Evolutionary conservation across 176 grass and related monocot genomes (phyloP), one percentile per base, ranked within the genome.

Genomic region (Carex scoparia): DNA sequence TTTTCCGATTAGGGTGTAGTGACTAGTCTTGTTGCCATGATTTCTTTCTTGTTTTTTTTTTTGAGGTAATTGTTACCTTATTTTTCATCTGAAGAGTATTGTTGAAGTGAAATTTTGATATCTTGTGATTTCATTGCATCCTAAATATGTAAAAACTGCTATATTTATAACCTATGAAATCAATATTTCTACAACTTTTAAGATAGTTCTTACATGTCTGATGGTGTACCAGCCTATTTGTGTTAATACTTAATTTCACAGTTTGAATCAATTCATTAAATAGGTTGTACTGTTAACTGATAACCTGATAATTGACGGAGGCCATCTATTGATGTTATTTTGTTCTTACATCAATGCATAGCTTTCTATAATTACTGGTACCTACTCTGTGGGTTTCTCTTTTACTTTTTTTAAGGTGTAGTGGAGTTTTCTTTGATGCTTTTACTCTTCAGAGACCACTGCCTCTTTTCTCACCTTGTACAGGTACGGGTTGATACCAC

Each of bases 1-100:
- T 18, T 63, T 63, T 77, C 48, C 3, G 44, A 10, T 83, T 53
- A 15, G 81, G 48, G 10, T 69, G 6, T 83, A 32, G 42, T 13
- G 57, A 79, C 7, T 65, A 76, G 10, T 85, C 40, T 85, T 77
- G 84, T 78, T 85, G 9, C 13, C 12, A 35, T 84, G 12, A 15
- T 6, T 32, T 35, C 49, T 1, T 44, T 15, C 18, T 15, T 33
- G 11, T 61, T 30, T 57, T 69, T 37, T 37, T 23, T 82, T 81
- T 63, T 23, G 15, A 40, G 16, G 53, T 65, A 38, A 42, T 60
- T 61, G 5, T 64, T 68, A 11, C 19, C 31, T 83, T 67, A 49
- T 32, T 68, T 82, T 30, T 68, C 37, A 35, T 54, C 6, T 42
- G 60, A 49, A 32, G 58, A 83, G 11, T 83, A 55, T 68, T 55